phyloP scores from a whole-genome alignment of 2,329 filamentous ascomycete species.

The Arthrobotrys entomopaga region DNA sequence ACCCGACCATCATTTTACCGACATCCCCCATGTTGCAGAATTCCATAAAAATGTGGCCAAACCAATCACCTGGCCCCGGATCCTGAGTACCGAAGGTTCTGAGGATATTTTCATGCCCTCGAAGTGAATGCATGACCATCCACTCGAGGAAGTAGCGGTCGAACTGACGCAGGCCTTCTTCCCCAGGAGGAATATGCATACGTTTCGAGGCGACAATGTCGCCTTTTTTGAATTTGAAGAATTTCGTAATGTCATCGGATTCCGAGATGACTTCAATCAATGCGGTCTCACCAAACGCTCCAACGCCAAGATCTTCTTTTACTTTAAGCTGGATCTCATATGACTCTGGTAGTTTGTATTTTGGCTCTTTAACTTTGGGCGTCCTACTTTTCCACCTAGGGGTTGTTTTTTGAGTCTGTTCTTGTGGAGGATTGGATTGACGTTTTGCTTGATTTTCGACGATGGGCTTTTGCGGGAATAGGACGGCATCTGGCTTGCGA shows the following conservation, averaged over 20 bases:
- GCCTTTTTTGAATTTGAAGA: conserved; percentile 11
- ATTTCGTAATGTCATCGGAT: conserved; percentile 10
- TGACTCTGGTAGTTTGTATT: conserved; percentile 18
- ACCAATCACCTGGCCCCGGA: conserved; percentile 3
- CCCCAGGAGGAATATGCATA: neutral
- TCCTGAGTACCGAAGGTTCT: conserved; percentile 5
- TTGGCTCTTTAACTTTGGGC: neutral
- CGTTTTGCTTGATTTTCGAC: too few species aligned
- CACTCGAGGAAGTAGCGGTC: conserved; percentile 14
- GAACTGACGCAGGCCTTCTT: neutral
- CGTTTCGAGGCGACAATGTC: conserved; percentile 7
- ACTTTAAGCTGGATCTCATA: conserved; percentile 14
- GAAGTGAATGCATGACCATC: neutral
- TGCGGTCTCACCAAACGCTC: conserved; percentile 20
- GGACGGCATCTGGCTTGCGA: too few species aligned
- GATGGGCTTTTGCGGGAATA: too few species aligned
- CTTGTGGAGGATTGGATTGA: neutral
- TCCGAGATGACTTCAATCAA: conserved; percentile 18
- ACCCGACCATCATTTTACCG: neutral
- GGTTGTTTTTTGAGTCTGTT: neutral
- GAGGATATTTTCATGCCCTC: conserved; percentile 36
- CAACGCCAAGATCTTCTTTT: neutral
- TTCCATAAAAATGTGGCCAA: conserved; percentile 46
- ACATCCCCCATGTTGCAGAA: conserved; percentile 40
- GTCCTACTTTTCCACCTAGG: neutral